Evolutionary conservation across 2,329 filamentous ascomycete genomes (phyloP).

Genomic region (Pseudogymnoascus verrucosus): DNA sequence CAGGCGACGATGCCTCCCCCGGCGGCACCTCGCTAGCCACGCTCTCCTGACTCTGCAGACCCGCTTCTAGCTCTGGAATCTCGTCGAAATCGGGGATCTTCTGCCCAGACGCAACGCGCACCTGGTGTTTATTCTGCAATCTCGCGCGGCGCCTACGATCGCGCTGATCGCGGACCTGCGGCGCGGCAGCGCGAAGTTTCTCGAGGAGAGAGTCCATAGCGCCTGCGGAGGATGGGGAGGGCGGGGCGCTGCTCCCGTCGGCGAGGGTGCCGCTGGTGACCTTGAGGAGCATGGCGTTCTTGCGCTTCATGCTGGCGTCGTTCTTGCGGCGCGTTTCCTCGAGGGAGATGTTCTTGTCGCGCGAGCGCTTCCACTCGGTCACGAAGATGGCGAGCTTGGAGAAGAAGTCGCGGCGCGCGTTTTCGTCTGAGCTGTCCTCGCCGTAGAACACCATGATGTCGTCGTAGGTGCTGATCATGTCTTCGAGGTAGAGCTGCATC

Average conservation of each 20-base stretch:
- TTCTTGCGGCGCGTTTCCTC: conserved; percentile 81
- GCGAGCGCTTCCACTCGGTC: conserved; percentile 89
- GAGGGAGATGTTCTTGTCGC: conserved; percentile 77
- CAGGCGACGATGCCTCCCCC: conserved; percentile 27
- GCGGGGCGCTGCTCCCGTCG: conserved; percentile 37
- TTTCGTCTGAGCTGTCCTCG: conserved; percentile 86
- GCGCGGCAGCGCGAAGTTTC: conserved; percentile 88
- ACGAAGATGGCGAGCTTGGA: conserved; percentile 86
- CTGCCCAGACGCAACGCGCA: conserved; percentile 81
- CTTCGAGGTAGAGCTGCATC: conserved; percentile 85
- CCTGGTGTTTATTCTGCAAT: conserved; percentile 84
- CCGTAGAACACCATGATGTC: conserved; percentile 97
- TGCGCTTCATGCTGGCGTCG: conserved; percentile 87
- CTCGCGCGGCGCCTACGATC: conserved; percentile 80
- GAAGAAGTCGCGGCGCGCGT: conserved; percentile 92
- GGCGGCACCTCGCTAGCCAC: conserved; percentile 27
- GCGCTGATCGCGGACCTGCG: conserved; percentile 79
- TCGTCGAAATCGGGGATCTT: conserved; percentile 70
- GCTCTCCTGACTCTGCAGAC: conserved; percentile 42
- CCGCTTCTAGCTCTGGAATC: conserved; percentile 49
- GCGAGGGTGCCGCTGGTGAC: conserved; percentile 33
- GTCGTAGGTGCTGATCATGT: conserved; percentile 85
- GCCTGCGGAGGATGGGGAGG: conserved; percentile 67
- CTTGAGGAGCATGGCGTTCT: conserved; percentile 63
- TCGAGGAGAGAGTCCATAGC: conserved; percentile 95